These are phyloP conservation scores for Cordyceps farinosa DNA, from an alignment of 2,329 filamentous ascomycete species.

Conservation along the genomic window DNA sequence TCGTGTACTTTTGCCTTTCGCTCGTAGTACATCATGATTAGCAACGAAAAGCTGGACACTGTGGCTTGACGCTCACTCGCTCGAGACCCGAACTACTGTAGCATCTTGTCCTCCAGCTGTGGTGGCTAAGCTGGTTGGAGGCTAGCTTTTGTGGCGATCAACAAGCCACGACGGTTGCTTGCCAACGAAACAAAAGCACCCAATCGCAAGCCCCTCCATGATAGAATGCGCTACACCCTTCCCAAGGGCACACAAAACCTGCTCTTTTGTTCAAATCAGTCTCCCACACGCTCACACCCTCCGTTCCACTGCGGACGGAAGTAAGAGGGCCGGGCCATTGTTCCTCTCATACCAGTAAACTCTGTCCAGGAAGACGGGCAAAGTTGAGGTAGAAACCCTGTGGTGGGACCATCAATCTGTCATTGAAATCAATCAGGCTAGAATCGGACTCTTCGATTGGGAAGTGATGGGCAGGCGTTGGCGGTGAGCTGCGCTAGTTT, in stretches of 20 bases:
- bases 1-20: background rate
- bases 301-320: background rate
- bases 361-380: background rate
- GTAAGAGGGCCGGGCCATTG: background rate
- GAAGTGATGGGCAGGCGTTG: background rate
- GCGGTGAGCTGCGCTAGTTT: conserved; percentile 4
- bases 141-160: background rate
- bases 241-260: background rate
- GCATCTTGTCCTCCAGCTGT: background rate
- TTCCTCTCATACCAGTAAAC: background rate
- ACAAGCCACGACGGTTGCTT: background rate
- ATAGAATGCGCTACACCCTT: background rate
- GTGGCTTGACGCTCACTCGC: background rate
- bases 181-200: background rate
- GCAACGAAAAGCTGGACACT: background rate
- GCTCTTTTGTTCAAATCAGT: background rate
- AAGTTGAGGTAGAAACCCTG: background rate
- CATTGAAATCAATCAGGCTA: background rate
- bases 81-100: background rate
- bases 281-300: background rate
- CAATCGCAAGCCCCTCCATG: background rate
- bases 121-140: conserved; percentile 3
- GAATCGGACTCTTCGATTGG: background rate
- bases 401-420: no score
- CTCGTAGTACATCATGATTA: background rate